phyloP scores from a whole-genome alignment of 768 basidiomycete genomes.

The Dioszegia crocea region DNA sequence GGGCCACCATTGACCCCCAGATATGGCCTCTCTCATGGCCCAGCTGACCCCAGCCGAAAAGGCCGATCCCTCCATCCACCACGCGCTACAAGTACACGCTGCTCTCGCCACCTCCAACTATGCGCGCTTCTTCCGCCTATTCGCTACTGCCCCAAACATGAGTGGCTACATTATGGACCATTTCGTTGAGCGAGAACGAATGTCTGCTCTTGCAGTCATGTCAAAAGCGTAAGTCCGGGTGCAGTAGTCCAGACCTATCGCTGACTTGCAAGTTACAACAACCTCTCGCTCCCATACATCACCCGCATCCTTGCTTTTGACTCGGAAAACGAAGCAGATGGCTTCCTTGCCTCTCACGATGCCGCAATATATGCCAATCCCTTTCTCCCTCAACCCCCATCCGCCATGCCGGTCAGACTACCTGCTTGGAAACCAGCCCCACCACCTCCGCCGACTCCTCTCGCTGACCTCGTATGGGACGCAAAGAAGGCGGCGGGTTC shows the following conservation, averaged over 20 bases:
- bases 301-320: conserved; percentile 82
- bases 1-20: conserved; percentile 52
- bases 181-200: conserved; percentile 86
- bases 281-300: conserved; percentile 71
- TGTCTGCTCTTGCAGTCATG: conserved; percentile 80
- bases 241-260: background rate
- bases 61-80: conserved; percentile 69
- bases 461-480: conserved; percentile 45
- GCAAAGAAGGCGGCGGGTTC: conserved; percentile 44
- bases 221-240: conserved; percentile 74
- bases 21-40: conserved; percentile 94
- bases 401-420: background rate
- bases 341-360: conserved; percentile 68
- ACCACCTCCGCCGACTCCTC: conserved; percentile 49
- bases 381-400: conserved; percentile 12
- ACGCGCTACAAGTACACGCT: conserved; percentile 84
- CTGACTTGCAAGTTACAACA: conserved; percentile 64
- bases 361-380: conserved; percentile 59
- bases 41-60: conserved; percentile 93
- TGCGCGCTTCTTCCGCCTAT: conserved; percentile 81
- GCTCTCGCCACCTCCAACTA: conserved; percentile 91
- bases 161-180: conserved; percentile 99
- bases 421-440: conserved; percentile 53
- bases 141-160: conserved; percentile 85
- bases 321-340: conserved; percentile 58